Conservation (phyloP, 352 stramenopile genomes). For the Pythium phragmitis region DNA sequence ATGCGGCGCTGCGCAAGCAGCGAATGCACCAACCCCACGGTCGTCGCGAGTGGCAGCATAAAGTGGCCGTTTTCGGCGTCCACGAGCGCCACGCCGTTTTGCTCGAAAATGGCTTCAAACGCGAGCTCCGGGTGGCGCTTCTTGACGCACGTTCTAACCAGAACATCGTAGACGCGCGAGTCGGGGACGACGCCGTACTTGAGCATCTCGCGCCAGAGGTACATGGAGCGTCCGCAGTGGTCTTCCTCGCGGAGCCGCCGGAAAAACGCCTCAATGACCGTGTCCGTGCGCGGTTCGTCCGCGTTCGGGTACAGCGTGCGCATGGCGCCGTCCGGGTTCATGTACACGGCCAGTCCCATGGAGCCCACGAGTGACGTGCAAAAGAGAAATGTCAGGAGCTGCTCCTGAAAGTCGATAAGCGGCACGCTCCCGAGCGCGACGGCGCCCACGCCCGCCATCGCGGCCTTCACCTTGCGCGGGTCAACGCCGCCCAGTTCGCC, state of each 20-base stretch:
- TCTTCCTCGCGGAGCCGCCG: conserved; percentile 82
- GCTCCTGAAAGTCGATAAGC: conserved; percentile 73
- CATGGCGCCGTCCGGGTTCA: conserved; percentile 81
- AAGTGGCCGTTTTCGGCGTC: conserved; percentile 56
- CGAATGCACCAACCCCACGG: conserved; percentile 65
- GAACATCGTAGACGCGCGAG: conserved; percentile 70
- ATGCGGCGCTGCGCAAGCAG: conserved; percentile 61
- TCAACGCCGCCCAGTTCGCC: conserved; percentile 69
- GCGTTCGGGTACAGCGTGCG: conserved; percentile 78
- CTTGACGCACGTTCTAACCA: conserved; percentile 80
- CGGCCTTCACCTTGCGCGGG: conserved; percentile 62
- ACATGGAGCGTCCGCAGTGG: conserved; percentile 80
- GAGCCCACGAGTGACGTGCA: conserved; percentile 72
- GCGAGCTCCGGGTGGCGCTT: conserved; percentile 83
- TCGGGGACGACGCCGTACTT: conserved; percentile 69
- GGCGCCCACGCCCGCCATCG: conserved; percentile 52
- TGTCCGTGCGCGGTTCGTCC: conserved; percentile 64
- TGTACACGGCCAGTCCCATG: conserved; percentile 81
- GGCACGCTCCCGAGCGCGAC: conserved; percentile 59
- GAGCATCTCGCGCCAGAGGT: conserved; percentile 85
- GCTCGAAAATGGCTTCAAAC: conserved; percentile 66
- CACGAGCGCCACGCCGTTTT: conserved; percentile 47
- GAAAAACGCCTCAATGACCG: conserved; percentile 80
- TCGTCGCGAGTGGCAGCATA: conserved; percentile 56
- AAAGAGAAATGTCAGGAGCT: conserved; percentile 75